Base-by-base conservation (phyloP, 805 yeast species). In the Clavispora phyllophila region DNA sequence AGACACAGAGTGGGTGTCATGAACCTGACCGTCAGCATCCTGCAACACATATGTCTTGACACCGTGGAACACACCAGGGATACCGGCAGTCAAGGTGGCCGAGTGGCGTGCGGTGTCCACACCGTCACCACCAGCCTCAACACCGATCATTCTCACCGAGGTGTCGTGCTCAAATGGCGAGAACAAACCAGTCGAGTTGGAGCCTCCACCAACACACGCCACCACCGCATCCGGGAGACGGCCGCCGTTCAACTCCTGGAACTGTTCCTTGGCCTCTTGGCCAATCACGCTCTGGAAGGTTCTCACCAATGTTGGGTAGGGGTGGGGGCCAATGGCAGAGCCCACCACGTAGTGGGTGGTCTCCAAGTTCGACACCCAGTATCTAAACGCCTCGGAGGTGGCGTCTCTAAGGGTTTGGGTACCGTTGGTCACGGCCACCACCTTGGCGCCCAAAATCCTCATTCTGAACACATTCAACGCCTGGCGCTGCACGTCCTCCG, bases 171-270 rank as follows among this genome's bases (percentile, higher is more conserved):
- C 95, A 61, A 93, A 93, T 42, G 98, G 97, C 18, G 88, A 82
- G 66, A 93, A 93, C 78, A 91, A 81, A 63, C 99, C 99, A 25
- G 95, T 81, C 40, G 96, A 84, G 75, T 93, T 93, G 15, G 96
- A 88, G 43, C 99, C 99, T 59, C 99, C 99, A 58, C 99, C 99
- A 39, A 93, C 99, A 75, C 99, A 93, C 2, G 99, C 99, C 48
- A 93, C 96, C 33, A 93, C 81, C 15, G 90, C 88, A 58, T 93
- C 87, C 37, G 99, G 99, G 50, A 93, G 74, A 56, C 79, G 82
- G 32, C 96, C 96, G 47, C 79, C 70, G 63, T 87, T 88, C 54
- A 84, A 69, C 51, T 77, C 80, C 51, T 78, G 80, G 70, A 90
- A 90, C 69, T 93, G 96, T 63, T 86, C 83, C 66, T 87, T 89